phyloP scores from a whole-genome alignment of 75 land plant genomes.

The Pinus albicaulis region DNA sequence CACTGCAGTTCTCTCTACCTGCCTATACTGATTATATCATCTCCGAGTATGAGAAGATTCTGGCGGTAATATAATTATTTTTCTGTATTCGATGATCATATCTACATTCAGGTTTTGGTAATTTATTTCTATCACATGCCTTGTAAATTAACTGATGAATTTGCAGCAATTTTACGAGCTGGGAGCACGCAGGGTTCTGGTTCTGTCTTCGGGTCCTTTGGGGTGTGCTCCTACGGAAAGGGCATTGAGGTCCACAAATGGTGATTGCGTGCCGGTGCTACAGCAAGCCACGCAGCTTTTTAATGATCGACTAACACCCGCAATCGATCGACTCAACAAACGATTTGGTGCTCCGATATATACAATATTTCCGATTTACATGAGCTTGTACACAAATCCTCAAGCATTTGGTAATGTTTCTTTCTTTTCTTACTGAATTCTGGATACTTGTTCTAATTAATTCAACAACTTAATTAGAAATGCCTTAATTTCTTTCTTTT shows the following conservation, averaged over 20 bases:
- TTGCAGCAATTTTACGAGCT: slow-evolving; percentile 46
- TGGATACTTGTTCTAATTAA: background rate
- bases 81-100: background rate
- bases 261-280: slow-evolving; percentile 19
- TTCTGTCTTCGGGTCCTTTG: slow-evolving; percentile 62
- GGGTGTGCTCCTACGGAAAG: slow-evolving; percentile 77
- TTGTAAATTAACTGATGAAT: background rate
- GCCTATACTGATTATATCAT: slow-evolving; percentile 38
- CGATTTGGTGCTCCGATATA: slow-evolving; percentile 11
- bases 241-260: slow-evolving; percentile 23
- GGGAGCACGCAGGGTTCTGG: slow-evolving; percentile 62
- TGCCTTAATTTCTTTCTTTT: no score
- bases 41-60: slow-evolving; percentile 31
- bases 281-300: slow-evolving; percentile 17
- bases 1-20: slow-evolving; percentile 44
- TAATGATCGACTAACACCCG: slow-evolving; percentile 10
- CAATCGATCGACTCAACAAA: slow-evolving; percentile 14
- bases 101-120: no score
- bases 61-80: slow-evolving; percentile 40
- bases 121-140: no score
- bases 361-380: slow-evolving; percentile 16
- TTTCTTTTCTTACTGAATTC: background rate
- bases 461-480: background rate
- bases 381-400: background rate
- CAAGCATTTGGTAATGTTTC: background rate